Base-by-base conservation (phyloP, 192 early-diverging fungal genomes). In the Umbelopsis vinacea region DNA sequence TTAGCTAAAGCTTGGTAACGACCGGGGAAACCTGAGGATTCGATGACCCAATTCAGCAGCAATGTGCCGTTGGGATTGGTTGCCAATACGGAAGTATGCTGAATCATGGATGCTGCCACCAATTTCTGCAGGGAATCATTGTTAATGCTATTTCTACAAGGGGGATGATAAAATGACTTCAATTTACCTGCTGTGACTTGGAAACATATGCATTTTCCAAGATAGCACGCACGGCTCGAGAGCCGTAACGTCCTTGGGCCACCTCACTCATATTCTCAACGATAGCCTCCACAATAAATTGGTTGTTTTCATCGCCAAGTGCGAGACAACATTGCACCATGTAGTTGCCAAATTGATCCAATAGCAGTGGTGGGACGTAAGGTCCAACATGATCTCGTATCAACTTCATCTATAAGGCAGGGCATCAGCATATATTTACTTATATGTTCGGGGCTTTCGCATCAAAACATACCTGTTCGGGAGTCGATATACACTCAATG, bases 271-370 rank as follows among this genome's bases (percentile, higher is more conserved):
- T 93, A 70, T 92, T 93, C 29, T 91, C 89, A 46, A 88, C 85
- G 82, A 97, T 94, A 24, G 97, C 92, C 73, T 97, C 95, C 79
- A 95, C 97, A 17, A 97, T 91, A 69, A 97, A 99, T 81, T 96
- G 93, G 74, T 95, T 96, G 22, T 89, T 86, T 17, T 85, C 69
- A 33, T 81, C 70, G 37, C 93, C 93, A 29, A 97, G 85, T 24
- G 89, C 87, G 26, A 99, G 83, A 71, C 96, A 97, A 75, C 94
- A 93, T 81, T 99, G 97, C 7, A 99, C 93, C 17, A 97, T 96
- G 82, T 99, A 99, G 87, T 99, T 99, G 79, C 97, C 97, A 79
- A 97, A 95, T 76, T 97, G 97, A 84, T 99, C 96, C 46, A 96
- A 82, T 24, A 99, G 86, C 54, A 99, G 85, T 47, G 92, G 91